Evolutionary conservation across 2,329 filamentous ascomycete genomes (phyloP), one percentile per base, ranked within the genome.

Genomic region (Drechslerella dactyloides): DNA sequence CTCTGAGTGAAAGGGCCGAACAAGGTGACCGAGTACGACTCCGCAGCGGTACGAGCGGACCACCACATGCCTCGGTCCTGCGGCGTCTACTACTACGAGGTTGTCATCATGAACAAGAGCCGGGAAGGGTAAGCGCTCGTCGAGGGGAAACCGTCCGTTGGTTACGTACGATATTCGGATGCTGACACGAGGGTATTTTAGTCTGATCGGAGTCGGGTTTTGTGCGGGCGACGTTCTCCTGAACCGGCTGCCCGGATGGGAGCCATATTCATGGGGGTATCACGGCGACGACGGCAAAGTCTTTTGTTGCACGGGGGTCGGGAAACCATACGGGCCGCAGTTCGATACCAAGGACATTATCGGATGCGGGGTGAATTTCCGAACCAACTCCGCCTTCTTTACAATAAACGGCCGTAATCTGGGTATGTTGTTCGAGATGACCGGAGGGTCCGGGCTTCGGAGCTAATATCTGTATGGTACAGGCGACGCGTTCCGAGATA

Each of bases 31-130:
- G 86, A 89, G 11, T 82, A 90, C 77, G 94, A 97, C 78, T 90
- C 91, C 17, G 91, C 87, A 37, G 86, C 90, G 11, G 87, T 96
- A 66, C 87, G 94, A 63, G 86, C 93, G 27, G 90, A 99, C 79
- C 84, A 92, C 78, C 86, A 88, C 54, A 97, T 97, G 87, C 92
- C 94, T 2, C 84, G 87, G 37, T 89, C 96, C 77, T 94, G 90
- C 75, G 94, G 94, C 1, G 89, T 99, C 69, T 99, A 96, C 80
- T 99, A 99, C 79, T 99, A 87, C 78, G 94, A 99, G 78, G 84
- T 89, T 23, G 80, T 85, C 7, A 85, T 91, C 53, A 79, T 88
- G 56, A 85, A 86, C 6, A 86, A 87, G 76, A 85, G 85, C 57
- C 87, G 88, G 77, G 88, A 90, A 76, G 86, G 86, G 86, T 87